Evolutionary conservation across 768 basidiomycete genomes (phyloP), one percentile per base, ranked within the genome.

Genomic region (Hygrophorus pudorinus): DNA sequence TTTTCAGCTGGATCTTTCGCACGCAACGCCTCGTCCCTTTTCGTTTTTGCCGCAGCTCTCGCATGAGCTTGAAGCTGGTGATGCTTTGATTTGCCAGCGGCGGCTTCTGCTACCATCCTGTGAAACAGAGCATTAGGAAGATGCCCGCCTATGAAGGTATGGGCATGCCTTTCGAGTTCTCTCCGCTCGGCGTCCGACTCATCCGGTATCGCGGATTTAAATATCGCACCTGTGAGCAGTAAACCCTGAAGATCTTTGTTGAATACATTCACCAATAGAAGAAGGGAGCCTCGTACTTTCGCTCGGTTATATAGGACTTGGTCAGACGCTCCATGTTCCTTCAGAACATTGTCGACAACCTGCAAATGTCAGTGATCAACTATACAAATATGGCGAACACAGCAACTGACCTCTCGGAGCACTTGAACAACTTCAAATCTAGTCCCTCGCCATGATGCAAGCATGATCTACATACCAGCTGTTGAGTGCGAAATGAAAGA

Each of bases 361-460:
- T 81, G 56, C 5, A 54, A 9, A 12, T n/a, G 27, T 2, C 20
- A 51, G 43, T 31, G 32, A 44, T 29, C 40, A 45, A 48, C 41
- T 24, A 31, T 31, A 9, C 20, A 37, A 41, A 42, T 21, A 35
- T 45, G 46, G 14, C 45, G 48, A 14, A 38, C n/a, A 27, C 20
- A 27, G 17, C 16, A 32, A 38, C 56, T 13, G 46, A 67, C 62
- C 70, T 88, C 81, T 41, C 90, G 76, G 38, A 94, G 70, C 11
- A 97, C 90, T 54, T 90, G 85, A 16, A 85, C 76, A 33, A 98
- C 91, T 65, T 99, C 96, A 57, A 97, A 79, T 42, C 93, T 79
- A 2, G 93, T 94, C 11, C 94, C 96, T 46, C 92, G 81, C 96
- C 96, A 99, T 18, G 94, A 94, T 5, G 93, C 94, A 21, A 98